Evolutionary conservation across 352 stramenopile species (phyloP), one percentile per base, ranked within the genome.

Genomic region (Plasmopara halstedii): DNA sequence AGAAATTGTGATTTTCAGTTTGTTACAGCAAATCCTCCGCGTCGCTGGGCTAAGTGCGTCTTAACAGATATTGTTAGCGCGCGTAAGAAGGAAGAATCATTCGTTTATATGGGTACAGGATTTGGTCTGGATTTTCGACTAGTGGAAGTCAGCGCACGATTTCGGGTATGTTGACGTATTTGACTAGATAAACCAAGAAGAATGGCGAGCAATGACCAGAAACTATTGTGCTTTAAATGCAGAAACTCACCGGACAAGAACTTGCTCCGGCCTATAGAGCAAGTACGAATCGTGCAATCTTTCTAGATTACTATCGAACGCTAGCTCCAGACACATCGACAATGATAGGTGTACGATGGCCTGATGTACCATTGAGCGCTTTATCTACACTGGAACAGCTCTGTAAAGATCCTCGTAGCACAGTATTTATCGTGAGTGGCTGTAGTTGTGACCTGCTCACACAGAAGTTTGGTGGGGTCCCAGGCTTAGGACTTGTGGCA

Each of bases 261-360:
- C 58, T 88, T 39, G 51, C 65, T 2, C 70, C 71, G n/a, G 50
- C 52, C 2, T 92, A 89, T 49, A 62, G 68, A 6, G 80, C 73
- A 6, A 89, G 77, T 62, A 78, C 67, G 10, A 76, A 72, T 4
- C 78, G 93, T 7, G 76, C 98, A 2, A 98, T 99, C 55, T 90
- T 99, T 46, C 70, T 99, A 18, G 97, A 99, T 58, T 99, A 99
- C 53, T 97, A 97, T 42, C 95, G 97, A 42, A 99, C 96, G 2
- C 84, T 99, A 17, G 81, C 97, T 7, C 87, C 86, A 6, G 95
- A 98, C 48, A 73, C 85, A 6, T 83, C 75, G 7, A 82, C 74
- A 22, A 73, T 97, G 20, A 91, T 73, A 50, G 67, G 66, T 7
- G 71, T 83, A 9, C 58, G 73, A 18, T 92, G 80, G 80, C 80